Percentiles rank a stretch among this genome's conserved stretches.
Evolutionary conservation across 2,329 filamentous ascomycete genomes (phyloP).

Genomic region (Pseudocercospora pini-densiflorae): DNA sequence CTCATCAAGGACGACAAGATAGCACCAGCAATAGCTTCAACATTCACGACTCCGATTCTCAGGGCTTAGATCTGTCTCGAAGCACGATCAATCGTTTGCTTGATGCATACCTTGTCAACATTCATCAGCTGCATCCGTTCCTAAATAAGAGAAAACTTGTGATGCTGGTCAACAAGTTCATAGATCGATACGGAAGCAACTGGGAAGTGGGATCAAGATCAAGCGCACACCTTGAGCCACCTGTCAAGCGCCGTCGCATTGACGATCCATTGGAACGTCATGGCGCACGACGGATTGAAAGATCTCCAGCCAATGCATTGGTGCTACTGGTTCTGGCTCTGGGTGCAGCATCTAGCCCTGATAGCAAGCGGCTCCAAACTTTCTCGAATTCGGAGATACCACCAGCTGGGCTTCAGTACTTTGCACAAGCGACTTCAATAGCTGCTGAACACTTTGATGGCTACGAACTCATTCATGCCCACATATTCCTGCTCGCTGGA

Average conservation of each 20-base stretch:
- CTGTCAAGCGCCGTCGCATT: constrained; percentile 3
- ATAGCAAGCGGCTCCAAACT: neutral
- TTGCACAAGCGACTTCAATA: constrained; percentile 80
- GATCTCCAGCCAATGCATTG: constrained; percentile 74
- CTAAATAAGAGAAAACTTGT: constrained; percentile 7
- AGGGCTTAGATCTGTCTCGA: neutral
- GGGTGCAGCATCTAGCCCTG: constrained; percentile 59
- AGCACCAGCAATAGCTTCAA: neutral
- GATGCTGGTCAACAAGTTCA: neutral
- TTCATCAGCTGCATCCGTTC: constrained; percentile 6
- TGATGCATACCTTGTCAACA: neutral
- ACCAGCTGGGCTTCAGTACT: constrained; percentile 81
- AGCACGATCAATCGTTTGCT: constrained; percentile 7
- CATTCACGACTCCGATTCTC: neutral
- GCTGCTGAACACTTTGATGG: constrained; percentile 77
- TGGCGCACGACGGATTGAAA: constrained; percentile 44
- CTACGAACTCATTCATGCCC: constrained; percentile 77
- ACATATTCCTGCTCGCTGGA: constrained; percentile 79
- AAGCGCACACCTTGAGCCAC: neutral
- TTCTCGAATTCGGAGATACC: neutral
- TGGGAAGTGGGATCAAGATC: neutral
- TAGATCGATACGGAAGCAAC: neutral
- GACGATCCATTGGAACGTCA: neutral
- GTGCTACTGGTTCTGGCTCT: constrained; percentile 80
- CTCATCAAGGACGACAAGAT: neutral